Base-by-base conservation (phyloP, 257 asterid species). In the Forsythia suspensa region DNA sequence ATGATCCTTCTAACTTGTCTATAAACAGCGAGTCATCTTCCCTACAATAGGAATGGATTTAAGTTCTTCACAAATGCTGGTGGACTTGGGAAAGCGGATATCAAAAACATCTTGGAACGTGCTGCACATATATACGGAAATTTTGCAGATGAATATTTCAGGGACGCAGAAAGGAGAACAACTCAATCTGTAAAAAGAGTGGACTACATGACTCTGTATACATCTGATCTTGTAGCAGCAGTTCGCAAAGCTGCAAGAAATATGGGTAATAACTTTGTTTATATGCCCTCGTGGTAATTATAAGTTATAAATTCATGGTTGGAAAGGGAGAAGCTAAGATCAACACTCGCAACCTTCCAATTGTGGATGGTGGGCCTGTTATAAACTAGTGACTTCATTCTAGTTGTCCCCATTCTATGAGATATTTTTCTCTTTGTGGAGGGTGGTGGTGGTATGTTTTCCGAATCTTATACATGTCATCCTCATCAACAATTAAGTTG, bases 1-100 rank as follows among this genome's bases (percentile, higher is more conserved):
- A 24, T 81, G 44, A 84, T 78, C 66, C 79, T 80, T 82, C 24
- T 77, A 43, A 39, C 73, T 87, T 85, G 61, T 85, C 71, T 84
- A 80, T 74, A 71, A 77, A 84, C 97, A 96, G 99, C 99, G 11
- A 96, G 99, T 85, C 99, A 96, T 88, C 99, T 96, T 82, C 98
- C n/a, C 59, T 94, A 87, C 93, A 96, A 96, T 74, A 89, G 98
- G 69, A 96, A 96, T 83, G 99, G 99, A 81, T 90, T 96, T 80
- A 96, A 96, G 86, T 96, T 96, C 89, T 96, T 96, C 80, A 96
- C 99, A 2, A 80, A 80, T 86, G 84, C 89, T 78, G 98, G 99
- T 78, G 99, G 99, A 70, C 95, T 94, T 12, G 98, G 98, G 87
- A 96, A 96, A 86, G 88, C 87, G 70, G 98, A 96, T 86, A 96